These are phyloP conservation scores for Elsinoe batatas DNA, from an alignment of 2,329 filamentous ascomycete genomes.

Conservation along the genomic window DNA sequence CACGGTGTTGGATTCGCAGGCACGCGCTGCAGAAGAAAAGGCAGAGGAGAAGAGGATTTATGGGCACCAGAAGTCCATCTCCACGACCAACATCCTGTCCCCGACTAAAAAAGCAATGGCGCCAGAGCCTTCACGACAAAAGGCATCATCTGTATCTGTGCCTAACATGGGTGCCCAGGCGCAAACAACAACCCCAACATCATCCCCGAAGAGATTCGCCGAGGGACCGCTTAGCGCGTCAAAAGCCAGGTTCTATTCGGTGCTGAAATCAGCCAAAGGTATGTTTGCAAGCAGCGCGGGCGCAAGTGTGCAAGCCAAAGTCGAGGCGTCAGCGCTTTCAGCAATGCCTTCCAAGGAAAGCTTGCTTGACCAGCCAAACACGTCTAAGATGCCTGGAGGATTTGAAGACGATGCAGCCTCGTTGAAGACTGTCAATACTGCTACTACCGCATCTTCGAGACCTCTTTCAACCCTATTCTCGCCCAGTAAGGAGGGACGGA, in stretches of 20 bases:
- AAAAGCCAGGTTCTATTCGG: constrained; percentile 85
- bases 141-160: constrained; percentile 40
- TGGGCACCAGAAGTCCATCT: constrained; percentile 28
- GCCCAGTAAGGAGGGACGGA: constrained; percentile 31
- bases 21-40: not conserved
- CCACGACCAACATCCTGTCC: constrained; percentile 33
- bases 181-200: constrained; percentile 47
- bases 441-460: constrained; percentile 15
- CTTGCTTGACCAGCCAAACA: constrained; percentile 10
- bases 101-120: constrained; percentile 33
- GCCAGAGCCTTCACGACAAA: constrained; percentile 41
- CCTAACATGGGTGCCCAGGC: constrained; percentile 27
- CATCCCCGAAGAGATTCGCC: constrained; percentile 47
- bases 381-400: constrained; percentile 25
- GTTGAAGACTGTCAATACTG: constrained; percentile 19
- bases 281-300: constrained; percentile 68
- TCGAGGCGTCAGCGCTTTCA: constrained; percentile 42
- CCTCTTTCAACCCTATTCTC: constrained; percentile 15
- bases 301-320: constrained; percentile 47
- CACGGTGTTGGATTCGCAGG: not conserved
- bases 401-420: constrained; percentile 19
- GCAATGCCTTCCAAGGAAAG: constrained; percentile 10
- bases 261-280: constrained; percentile 77
- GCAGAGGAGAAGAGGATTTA: constrained; percentile 10
- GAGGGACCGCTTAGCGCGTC: constrained; percentile 85